Conservation (phyloP, 352 stramenopile genomes). For the Globisporangium rhizosaccharum region DNA sequence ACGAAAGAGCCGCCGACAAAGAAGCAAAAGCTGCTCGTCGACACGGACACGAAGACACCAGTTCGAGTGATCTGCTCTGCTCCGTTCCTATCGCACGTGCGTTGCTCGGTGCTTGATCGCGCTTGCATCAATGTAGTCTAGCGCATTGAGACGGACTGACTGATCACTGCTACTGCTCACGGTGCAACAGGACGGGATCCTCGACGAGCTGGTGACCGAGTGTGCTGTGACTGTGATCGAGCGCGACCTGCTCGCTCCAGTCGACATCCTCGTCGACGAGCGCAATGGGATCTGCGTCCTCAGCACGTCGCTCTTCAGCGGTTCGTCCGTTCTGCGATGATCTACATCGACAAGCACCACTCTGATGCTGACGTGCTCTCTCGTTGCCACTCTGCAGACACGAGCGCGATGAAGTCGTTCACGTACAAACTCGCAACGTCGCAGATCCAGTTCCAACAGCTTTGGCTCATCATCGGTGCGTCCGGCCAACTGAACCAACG, state of each 20-base stretch:
- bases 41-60: constrained; percentile 6
- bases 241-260: constrained; percentile 38
- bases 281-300: constrained; percentile 52
- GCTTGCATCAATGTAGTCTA: background rate
- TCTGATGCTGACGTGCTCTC: background rate
- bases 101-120: background rate
- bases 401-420: constrained; percentile 29
- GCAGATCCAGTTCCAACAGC: constrained; percentile 52
- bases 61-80: constrained; percentile 15
- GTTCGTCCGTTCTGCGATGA: constrained; percentile 14
- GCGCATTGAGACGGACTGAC: background rate
- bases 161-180: background rate
- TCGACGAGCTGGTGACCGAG: constrained; percentile 60
- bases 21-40: constrained; percentile 16
- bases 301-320: constrained; percentile 25
- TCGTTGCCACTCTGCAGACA: background rate
- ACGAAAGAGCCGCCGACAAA: constrained; percentile 13
- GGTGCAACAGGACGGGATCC: constrained; percentile 37
- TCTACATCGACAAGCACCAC: background rate
- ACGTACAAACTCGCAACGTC: constrained; percentile 53
- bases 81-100: constrained; percentile 6
- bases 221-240: constrained; percentile 53
- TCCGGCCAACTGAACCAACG: background rate
- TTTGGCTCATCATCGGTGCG: constrained; percentile 65
- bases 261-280: constrained; percentile 69